Evolutionary conservation across 768 basidiomycete species (phyloP), one percentile per base, ranked within the genome.

Genomic region (Suillus ampliporus): DNA sequence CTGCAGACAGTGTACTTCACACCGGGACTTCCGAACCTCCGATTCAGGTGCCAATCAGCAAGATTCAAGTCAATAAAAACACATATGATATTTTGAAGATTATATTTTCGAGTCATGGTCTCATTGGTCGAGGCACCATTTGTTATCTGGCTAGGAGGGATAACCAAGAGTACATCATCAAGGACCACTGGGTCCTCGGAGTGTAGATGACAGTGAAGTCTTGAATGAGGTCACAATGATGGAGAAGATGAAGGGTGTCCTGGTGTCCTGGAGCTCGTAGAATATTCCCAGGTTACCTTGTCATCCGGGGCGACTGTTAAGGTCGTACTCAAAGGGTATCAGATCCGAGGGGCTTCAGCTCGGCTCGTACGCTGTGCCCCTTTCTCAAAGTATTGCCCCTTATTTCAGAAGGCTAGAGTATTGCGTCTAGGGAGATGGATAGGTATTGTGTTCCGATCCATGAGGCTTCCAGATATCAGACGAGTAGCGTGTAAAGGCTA

Each of bases 221-320:
- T 59, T 52, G 3, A 61, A 56, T 1, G 58, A 67, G 41, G 53
- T 48, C 2, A n/a, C 7, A 11, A 66, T 66, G 9, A 28, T 66
- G 9, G n/a, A 35, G 7, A 57, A 37, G 5, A 59, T 67, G 19
- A 37, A 59, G 6, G 37, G 11, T 9, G 43, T 67, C 15, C 34
- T 23, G 63, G 60, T 7, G 7, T 60, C 17, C 65, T 44, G 0
- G 4, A 40, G 5, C 63, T 63, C 9, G 3, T 64, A 19, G 44
- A 64, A 23, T 28, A 35, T 14, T 15, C 26, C 23, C 23, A 26
- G 3, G 47, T 48, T 9, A 26, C 26, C 8, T 15, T 48, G 26
- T 17, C 10, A 7, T 15, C 47, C 2, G n/a, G n/a, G n/a, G n/a
- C n/a, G n/a, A n/a, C n/a, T n/a, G n/a, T n/a, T n/a, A n/a, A n/a